Evolutionary conservation across 495 filamentous ascomycete species (phyloP), one percentile per base, ranked within the genome.

Genomic region (Filosporella fistucella): DNA sequence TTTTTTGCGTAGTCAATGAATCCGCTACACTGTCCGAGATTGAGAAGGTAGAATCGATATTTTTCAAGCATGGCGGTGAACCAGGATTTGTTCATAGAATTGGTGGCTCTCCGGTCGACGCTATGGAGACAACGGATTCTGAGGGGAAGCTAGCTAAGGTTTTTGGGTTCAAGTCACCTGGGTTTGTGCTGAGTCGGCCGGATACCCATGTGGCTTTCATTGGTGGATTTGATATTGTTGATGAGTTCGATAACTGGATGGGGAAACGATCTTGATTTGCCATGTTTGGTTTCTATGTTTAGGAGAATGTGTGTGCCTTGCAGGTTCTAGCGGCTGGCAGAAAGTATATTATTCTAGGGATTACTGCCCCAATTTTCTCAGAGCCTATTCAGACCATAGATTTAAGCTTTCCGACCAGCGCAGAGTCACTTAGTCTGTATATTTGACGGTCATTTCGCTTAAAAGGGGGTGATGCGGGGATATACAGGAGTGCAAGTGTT

Each of bases 171-270:
- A 50, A 52, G 3, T 47, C 47, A 34, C 50, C 64, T 0, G 59
- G 62, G 0, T 71, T 64, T 48, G 55, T 67, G 21, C 54, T 68
- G 9, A 62, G 71, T 22, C 57, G 69, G 7, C 70, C 70, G 0
- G 70, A 74, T 43, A 49, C 57, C 3, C 65, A 73, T 45, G 47
- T 70, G 9, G 62, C 57, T 3, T 63, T 67, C 38, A 63, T 73
- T 34, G 68, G 67, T 8, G 40, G 32, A 2, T 34, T 71, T 23
- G 46, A 43, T 13, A 46, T 55, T 1, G 23, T 68, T 28, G 52
- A 60, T 26, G 49, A 60, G 42, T 30, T 72, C 6, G 36, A 58
- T 7, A 40, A 34, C 10, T 69, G n/a, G 35, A 21, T 20, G 18
- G n/a, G 23, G 35, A 20, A 17, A 35, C 13, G 18, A n/a, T 35